Percentiles rank a stretch among this genome's conserved stretches.
Conservation (phyloP, 2,329 filamentous ascomycete species). For the Gnomoniopsis smithogilvyi region DNA sequence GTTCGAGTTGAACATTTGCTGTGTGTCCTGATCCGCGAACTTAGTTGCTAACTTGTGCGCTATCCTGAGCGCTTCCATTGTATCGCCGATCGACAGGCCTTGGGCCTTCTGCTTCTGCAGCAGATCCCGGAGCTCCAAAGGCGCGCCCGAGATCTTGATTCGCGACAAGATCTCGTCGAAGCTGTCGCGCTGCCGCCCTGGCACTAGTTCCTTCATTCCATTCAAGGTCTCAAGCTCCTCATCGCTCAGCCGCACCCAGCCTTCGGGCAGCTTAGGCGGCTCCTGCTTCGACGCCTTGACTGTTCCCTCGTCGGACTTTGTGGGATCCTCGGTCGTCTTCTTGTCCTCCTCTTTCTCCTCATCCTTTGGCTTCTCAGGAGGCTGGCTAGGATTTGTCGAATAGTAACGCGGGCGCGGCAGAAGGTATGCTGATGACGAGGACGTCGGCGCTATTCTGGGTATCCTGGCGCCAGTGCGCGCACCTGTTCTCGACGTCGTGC, state of each 20-base stretch:
- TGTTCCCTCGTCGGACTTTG: background rate
- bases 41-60: slow-evolving; percentile 53
- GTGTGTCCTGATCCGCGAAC: slow-evolving; percentile 20
- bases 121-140: slow-evolving; percentile 61
- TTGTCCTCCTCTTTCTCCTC: background rate
- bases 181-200: slow-evolving; percentile 56
- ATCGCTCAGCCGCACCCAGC: slow-evolving; percentile 44
- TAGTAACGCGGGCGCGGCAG: slow-evolving; percentile 22
- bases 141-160: slow-evolving; percentile 67
- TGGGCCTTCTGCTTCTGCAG: slow-evolving; percentile 56
- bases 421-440: slow-evolving; percentile 17
- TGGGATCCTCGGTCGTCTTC: background rate
- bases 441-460: slow-evolving; percentile 20
- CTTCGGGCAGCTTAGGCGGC: slow-evolving; percentile 33
- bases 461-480: slow-evolving; percentile 17
- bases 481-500: slow-evolving; percentile 22
- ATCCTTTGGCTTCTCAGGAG: slow-evolving; percentile 10
- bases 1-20: slow-evolving; percentile 23
- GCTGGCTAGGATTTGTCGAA: slow-evolving; percentile 20
- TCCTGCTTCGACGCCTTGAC: background rate
- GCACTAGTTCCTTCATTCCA: slow-evolving; percentile 59
- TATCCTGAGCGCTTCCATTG: slow-evolving; percentile 58
- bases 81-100: slow-evolving; percentile 39
- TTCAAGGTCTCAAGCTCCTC: slow-evolving; percentile 52
- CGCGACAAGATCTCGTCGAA: slow-evolving; percentile 59